Base-by-base conservation (phyloP, 2,329 filamentous ascomycete genomes). In the Verticillium nonalfalfae region DNA sequence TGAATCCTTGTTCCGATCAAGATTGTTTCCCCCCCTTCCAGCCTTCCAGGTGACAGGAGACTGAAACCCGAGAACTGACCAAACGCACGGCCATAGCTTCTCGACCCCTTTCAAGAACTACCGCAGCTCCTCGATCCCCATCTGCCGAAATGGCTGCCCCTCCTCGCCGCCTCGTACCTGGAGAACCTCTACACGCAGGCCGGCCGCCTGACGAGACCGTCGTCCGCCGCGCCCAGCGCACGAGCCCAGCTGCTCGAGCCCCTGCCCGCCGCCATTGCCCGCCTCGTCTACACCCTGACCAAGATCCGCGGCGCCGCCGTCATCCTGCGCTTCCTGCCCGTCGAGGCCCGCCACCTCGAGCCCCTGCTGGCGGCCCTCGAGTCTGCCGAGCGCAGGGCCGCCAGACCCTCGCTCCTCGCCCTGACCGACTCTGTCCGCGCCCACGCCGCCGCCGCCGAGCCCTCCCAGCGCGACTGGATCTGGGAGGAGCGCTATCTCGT, bases 271-370 rank as follows among this genome's bases (percentile, higher is more conserved):
- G 93, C 91, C 4, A 87, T 96, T 60, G 91, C 89, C 72, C 85
- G 84, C 64, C 80, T 98, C 2, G 75, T 99, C 39, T 98, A 98
- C 72, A 89, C 89, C 0, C 89, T 99, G 63, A 97, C 93, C 81
- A 99, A 99, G 76, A 89, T 98, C 58, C 86, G 95, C 59, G 94
- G 95, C 31, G 88, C 95, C 72, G 98, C 98, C 74, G 89, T 99
- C 59, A 89, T 99, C 67, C 87, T 93, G 59, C 86, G 91, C 52
- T 97, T 98, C 71, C 79, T 99, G 66, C 94, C 90, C 71, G 96
- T 95, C 66, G 95, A 98, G 73, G 89, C 93, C 1, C 89, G 85
- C 69, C 89, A 93, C 69, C 83, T 99, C 14, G 93, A 97, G 72
- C 82, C 89, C 1, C 81, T 99, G 63, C 80, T 97, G 9, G 81